Evolutionary conservation across 1,284 basidiomycete species (phyloP).

Genomic region (Schizophyllum amplum): DNA sequence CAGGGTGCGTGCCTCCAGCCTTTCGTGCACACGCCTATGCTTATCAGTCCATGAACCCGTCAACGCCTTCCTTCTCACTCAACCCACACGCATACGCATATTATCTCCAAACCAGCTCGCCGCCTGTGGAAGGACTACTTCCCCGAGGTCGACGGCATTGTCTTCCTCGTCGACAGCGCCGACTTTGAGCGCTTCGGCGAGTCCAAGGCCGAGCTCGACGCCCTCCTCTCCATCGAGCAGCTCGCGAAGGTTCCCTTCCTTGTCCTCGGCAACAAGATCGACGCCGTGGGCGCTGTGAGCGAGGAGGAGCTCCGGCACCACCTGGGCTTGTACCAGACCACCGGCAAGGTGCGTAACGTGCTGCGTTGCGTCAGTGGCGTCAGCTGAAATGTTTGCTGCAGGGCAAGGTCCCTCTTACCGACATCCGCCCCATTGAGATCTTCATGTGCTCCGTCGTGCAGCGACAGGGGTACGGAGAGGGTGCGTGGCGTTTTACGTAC

Average conservation of each 20-base stretch:
- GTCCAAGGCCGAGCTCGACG: conserved; percentile 95
- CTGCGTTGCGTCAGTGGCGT: background rate
- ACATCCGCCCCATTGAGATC: conserved; percentile 97
- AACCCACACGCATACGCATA: background rate
- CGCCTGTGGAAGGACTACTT: conserved; percentile 99
- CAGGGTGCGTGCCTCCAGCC: conserved; percentile 57
- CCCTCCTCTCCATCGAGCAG: conserved; percentile 90
- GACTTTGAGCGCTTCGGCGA: conserved; percentile 96
- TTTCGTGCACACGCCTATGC: conserved; percentile 1
- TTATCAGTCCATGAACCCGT: no score
- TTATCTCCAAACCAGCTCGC: conserved; percentile 83
- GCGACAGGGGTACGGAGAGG: conserved; percentile 98
- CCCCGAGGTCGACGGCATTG: conserved; percentile 98
- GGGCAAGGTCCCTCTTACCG: conserved; percentile 95
- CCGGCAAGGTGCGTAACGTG: conserved; percentile 78
- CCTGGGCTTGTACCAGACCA: conserved; percentile 96
- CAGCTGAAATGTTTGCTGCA: conserved; percentile 23
- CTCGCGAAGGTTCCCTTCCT: conserved; percentile 98
- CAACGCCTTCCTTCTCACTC: background rate
- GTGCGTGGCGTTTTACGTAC: conserved; percentile 27
- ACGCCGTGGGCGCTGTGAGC: conserved; percentile 93
- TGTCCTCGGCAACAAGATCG: conserved; percentile 99
- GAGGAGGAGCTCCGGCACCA: conserved; percentile 97
- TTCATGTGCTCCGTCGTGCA: conserved; percentile 99
- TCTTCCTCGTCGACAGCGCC: conserved; percentile 97